phyloP scores from a whole-genome alignment of 192 early-diverging fungal genomes.

The Chytriomyces sp. region DNA sequence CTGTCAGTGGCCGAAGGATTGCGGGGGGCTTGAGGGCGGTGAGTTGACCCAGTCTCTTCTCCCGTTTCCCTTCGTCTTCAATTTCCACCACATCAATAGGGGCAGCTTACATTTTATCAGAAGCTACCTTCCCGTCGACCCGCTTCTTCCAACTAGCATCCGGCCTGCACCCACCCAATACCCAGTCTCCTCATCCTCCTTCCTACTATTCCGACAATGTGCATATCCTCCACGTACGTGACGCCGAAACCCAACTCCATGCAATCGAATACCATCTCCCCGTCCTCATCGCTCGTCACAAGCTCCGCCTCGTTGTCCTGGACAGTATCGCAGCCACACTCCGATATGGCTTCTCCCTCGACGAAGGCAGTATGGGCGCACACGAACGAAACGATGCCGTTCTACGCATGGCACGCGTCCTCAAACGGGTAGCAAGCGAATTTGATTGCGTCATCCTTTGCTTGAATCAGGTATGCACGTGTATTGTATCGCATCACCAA shows the following conservation, averaged over 20 bases:
- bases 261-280: conserved; percentile 75
- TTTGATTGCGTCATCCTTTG: conserved; percentile 73
- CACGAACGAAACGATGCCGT: conserved; percentile 32
- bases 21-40: conserved; percentile 47
- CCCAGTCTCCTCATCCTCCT: conserved; percentile 25
- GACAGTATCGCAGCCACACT: conserved; percentile 86
- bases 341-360: conserved; percentile 46
- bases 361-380: conserved; percentile 27
- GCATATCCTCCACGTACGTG: conserved; percentile 68
- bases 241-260: conserved; percentile 73
- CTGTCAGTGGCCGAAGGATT: conserved; percentile 59
- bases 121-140: conserved; percentile 67
- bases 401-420: conserved; percentile 57
- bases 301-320: conserved; percentile 74
- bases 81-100: conserved; percentile 6
- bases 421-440: conserved; percentile 66
- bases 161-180: background rate
- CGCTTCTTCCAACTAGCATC: conserved; percentile 59
- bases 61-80: background rate
- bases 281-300: conserved; percentile 52
- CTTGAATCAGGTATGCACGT: conserved; percentile 86
- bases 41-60: background rate
- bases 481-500: too few species aligned
- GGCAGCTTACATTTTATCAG: conserved; percentile 72
- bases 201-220: conserved; percentile 47